Base-by-base conservation (phyloP, 2,329 filamentous ascomycete genomes). In the Nectriaceae sp. region DNA sequence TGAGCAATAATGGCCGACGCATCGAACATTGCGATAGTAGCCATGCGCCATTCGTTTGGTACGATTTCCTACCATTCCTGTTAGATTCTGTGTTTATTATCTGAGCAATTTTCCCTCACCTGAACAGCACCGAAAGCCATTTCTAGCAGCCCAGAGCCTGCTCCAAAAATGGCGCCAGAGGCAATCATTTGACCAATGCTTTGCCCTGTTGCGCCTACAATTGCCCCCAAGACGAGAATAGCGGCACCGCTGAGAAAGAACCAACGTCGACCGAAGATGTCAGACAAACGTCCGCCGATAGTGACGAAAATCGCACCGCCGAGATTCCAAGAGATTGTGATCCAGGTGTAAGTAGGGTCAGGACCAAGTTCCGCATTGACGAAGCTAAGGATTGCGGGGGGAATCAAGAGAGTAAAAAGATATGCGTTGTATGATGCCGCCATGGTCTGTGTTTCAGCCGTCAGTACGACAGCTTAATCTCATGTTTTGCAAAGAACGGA, bases 111-210 rank as follows among this genome's bases (percentile, higher is more conserved):
- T 5, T 13, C 11, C 13, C 40, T 47, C n/a, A 50, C 43, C 47
- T 50, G 56, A 11, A 63, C 59, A 15, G 57, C 61, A 29, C 57
- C 70, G 53, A 70, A 74, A 13, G 65, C 62, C 58, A 72, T 66
- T 45, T 74, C 70, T 39, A 70, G 62, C 45, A 73, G 69, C 2
- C 70, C 70, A 18, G 63, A 63, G 4, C 70, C 70, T n/a, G 65
- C 60, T 15, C 71, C 70, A 43, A 74, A 72, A 19, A 74, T 56
- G 10, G 65, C 68, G 13, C 70, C 69, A 16, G 65, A 65, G 4
- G 62, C 67, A 44, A 74, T 72, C 69, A 73, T 73, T 44, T 69
- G 64, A 21, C 64, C 61, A 50, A 74, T 72, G 44, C 44, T 64
- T 40, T 65, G 55, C 5, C 67, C 70, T 1, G 68, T 73, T 1